Conservation (phyloP, 352 stramenopile genomes). For the Plasmopara halstedii region DNA sequence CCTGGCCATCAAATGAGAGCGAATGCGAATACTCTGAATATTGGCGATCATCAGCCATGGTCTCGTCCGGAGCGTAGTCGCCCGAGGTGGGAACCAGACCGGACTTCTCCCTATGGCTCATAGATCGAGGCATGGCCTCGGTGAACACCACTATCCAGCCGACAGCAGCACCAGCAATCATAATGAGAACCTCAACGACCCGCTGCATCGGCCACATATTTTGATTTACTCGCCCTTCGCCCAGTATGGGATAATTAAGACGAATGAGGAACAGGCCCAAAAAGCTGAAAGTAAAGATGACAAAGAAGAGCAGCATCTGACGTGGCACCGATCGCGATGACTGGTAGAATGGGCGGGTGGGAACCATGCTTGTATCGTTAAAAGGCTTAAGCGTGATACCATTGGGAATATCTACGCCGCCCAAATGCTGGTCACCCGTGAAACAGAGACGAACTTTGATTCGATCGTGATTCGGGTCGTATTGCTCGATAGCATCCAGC, state of each 20-base stretch:
- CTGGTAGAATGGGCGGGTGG: slow-evolving; percentile 73
- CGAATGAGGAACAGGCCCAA: slow-evolving; percentile 63
- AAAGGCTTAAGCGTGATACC: slow-evolving; percentile 72
- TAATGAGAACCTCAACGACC: slow-evolving; percentile 64
- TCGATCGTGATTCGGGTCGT: slow-evolving; percentile 51
- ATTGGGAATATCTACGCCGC: slow-evolving; percentile 61
- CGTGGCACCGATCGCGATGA: slow-evolving; percentile 50
- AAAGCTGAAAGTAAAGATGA: slow-evolving; percentile 73
- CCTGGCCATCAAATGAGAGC: slow-evolving; percentile 68
- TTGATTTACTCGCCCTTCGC: slow-evolving; percentile 47
- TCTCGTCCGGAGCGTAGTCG: slow-evolving; percentile 15
- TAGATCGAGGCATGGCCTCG: slow-evolving; percentile 59
- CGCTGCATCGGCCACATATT: slow-evolving; percentile 80
- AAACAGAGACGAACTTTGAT: slow-evolving; percentile 75
- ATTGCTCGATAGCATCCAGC: slow-evolving; percentile 69
- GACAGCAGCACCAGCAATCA: slow-evolving; percentile 46
- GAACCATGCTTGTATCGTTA: slow-evolving; percentile 74
- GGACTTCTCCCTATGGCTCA: slow-evolving; percentile 72
- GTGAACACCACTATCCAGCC: slow-evolving; percentile 61
- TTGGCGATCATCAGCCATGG: slow-evolving; percentile 31
- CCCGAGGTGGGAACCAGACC: slow-evolving; percentile 45
- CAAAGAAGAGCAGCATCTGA: slow-evolving; percentile 75
- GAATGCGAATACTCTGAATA: slow-evolving; percentile 64
- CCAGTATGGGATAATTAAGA: slow-evolving; percentile 65
- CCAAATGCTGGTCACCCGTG: slow-evolving; percentile 72